These are phyloP conservation scores for Ilyonectria robusta DNA, from an alignment of 2,329 filamentous ascomycete species.

Conservation along the genomic window DNA sequence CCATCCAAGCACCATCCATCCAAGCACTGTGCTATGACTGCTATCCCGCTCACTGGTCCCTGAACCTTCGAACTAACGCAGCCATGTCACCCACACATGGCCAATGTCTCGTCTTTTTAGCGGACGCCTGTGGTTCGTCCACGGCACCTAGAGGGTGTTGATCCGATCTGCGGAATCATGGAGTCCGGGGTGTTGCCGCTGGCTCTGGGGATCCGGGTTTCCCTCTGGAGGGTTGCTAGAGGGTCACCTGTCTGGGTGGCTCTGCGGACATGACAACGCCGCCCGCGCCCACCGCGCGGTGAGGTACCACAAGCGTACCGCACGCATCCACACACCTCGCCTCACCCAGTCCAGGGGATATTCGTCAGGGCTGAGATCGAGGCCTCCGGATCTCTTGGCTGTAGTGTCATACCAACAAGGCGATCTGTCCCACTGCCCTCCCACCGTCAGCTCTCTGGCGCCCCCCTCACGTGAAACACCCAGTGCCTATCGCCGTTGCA, in stretches of 20 bases:
- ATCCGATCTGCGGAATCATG: conserved; percentile 18
- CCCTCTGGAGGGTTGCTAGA: background rate
- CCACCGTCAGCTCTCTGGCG: background rate
- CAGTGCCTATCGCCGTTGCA: background rate
- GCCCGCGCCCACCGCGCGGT: background rate
- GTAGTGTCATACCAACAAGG: background rate
- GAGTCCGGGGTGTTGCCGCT: conserved; percentile 12
- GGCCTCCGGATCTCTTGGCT: conserved; percentile 23
- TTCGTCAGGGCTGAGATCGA: conserved; percentile 15
- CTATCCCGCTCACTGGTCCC: conserved; percentile 22
- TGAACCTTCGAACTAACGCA: conserved; percentile 13
- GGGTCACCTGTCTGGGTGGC: conserved; percentile 27
- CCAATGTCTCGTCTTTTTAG: conserved; percentile 8
- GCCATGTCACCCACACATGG: background rate
- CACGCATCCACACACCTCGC: conserved; percentile 7
- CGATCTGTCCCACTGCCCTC: background rate
- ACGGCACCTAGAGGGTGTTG: conserved; percentile 8
- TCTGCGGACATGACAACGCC: conserved; percentile 31
- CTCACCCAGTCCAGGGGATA: background rate
- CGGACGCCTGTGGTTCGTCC: conserved; percentile 10
- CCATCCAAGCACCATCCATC: conserved; percentile 14
- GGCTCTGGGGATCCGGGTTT: background rate
- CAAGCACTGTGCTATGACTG: background rate
- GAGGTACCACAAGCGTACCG: background rate
- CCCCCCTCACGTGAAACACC: background rate